Evolutionary conservation across 1,139 yeast genomes (phyloP), one percentile per base, ranked within the genome.

Genomic region (Debaryomyces psychrophilus): DNA sequence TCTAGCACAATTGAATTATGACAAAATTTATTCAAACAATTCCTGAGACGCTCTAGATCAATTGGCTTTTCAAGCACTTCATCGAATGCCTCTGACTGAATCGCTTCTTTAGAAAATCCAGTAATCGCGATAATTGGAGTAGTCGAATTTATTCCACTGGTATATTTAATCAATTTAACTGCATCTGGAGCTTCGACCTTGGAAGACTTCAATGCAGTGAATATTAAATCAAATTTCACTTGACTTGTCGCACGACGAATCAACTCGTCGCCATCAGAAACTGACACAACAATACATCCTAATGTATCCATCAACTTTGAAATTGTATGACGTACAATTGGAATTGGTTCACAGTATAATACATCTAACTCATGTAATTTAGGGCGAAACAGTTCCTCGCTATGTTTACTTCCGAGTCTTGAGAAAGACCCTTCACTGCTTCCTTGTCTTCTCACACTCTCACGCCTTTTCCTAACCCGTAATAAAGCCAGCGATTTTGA

Each of bases 51-150:
- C 2, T 48, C 59, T 26, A 55, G 44, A 29, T 80, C 81, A 4
- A 85, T 79, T 0, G 97, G 97, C 60, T 87, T 88, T 57, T 87
- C 95, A 34, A 90, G 65, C 2, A 87, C 83, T 41, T 81, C 84
- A 50, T 83, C 86, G 65, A 90, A 90, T 8, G 81, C 75, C n/a
- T 76, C 76, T 22, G 77, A 71, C 11, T 73, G 69, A 0, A 55
- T 54, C 0, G 95, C 92, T 50, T 88, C 96, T 48, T 82, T 80
- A 18, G 82, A 82, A 58, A 81, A 85, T 2, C 86, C 84, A 1
- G 97, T 87, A 38, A 87, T 69, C 0, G 95, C 92, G 37, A 92
- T 76, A 9, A 92, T 77, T 0, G 95, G 95, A 0, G 97, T 88
- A 27, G 73, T 73, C 0, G 87, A 76, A 60, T 93, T 93, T 22